These are phyloP conservation scores for Phlebiopsis flavidoalba DNA, from an alignment of 768 basidiomycete species.

Conservation along the genomic window DNA sequence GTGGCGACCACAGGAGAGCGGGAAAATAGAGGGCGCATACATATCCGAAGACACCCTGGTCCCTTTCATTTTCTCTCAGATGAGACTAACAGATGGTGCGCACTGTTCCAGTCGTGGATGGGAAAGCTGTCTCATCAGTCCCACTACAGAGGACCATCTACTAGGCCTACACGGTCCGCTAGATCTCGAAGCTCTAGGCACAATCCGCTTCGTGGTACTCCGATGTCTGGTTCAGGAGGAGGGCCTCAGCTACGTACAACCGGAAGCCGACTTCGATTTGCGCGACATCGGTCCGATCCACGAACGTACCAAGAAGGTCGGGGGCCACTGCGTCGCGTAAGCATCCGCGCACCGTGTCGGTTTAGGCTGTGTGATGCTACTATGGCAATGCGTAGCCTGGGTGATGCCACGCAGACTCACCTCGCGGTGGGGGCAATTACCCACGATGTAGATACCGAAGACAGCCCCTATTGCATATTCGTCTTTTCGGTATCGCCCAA, in stretches of 20 bases:
- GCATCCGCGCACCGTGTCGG: neutral
- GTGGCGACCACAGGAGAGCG: neutral
- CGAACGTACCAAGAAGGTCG: conserved; percentile 12
- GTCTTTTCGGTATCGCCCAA: neutral
- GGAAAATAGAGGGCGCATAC: neutral
- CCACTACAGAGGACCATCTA: neutral
- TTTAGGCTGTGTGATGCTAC: neutral
- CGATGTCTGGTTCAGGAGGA: neutral
- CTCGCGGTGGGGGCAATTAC: neutral
- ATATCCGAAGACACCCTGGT: neutral
- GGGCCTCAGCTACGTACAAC: neutral
- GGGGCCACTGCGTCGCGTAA: conserved; percentile 14
- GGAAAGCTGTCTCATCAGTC: no score
- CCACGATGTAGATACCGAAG: neutral
- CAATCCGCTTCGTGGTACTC: neutral
- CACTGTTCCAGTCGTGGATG: neutral
- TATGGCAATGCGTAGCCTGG: neutral
- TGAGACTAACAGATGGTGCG: neutral
- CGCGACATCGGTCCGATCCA: conserved; percentile 11
- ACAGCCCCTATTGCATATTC: neutral
- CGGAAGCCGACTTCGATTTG: neutral
- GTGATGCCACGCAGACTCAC: neutral
- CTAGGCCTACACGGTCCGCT: neutral
- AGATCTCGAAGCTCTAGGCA: neutral
- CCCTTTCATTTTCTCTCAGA: neutral